These are phyloP conservation scores for Helenozyma rhizophorensis DNA, from an alignment of 805 yeast genomes.

Conservation along the genomic window DNA sequence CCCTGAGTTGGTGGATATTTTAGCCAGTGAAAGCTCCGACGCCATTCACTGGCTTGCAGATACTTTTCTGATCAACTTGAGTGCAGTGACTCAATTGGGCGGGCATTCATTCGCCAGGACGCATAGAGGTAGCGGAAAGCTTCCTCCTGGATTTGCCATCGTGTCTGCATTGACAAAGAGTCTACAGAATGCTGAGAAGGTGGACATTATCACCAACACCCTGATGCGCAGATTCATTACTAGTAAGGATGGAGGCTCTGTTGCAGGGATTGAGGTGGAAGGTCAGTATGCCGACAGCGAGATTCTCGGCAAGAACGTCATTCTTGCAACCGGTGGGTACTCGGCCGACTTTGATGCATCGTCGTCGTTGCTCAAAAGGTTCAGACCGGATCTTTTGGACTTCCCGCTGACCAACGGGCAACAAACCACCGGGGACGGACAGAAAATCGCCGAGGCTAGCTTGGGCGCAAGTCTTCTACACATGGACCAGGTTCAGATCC, in stretches of 20 bases:
- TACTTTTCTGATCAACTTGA: constrained; percentile 24
- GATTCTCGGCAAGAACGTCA: constrained; percentile 20
- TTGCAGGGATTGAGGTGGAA: constrained; percentile 37
- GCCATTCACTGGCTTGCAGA: constrained; percentile 33
- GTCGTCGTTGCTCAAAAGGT: constrained; percentile 29
- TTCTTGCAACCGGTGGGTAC: constrained; percentile 60
- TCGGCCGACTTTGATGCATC: constrained; percentile 39
- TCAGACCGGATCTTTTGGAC: constrained; percentile 42
- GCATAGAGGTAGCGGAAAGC: constrained; percentile 36
- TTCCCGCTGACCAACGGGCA: constrained; percentile 55
- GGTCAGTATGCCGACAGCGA: too few relatives aligned
- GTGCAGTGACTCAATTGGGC: constrained; percentile 31
- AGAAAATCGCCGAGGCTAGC: constrained; percentile 38
- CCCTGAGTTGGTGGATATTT: constrained; percentile 19
- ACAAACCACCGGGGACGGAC: constrained; percentile 59
- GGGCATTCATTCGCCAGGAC: constrained; percentile 40
- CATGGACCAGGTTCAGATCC: constrained; percentile 58
- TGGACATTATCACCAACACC: constrained; percentile 14
- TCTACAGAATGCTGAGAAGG: constrained; percentile 27
- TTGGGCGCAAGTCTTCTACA: constrained; percentile 48
- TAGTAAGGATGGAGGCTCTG: constrained; percentile 24
- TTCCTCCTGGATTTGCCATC: constrained; percentile 61
- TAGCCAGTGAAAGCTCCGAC: constrained; percentile 22
- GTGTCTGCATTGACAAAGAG: constrained; percentile 41
- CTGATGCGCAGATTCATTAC: constrained; percentile 18